Conservation (phyloP, 2,329 filamentous ascomycete genomes). For the Penicillium sp. region DNA sequence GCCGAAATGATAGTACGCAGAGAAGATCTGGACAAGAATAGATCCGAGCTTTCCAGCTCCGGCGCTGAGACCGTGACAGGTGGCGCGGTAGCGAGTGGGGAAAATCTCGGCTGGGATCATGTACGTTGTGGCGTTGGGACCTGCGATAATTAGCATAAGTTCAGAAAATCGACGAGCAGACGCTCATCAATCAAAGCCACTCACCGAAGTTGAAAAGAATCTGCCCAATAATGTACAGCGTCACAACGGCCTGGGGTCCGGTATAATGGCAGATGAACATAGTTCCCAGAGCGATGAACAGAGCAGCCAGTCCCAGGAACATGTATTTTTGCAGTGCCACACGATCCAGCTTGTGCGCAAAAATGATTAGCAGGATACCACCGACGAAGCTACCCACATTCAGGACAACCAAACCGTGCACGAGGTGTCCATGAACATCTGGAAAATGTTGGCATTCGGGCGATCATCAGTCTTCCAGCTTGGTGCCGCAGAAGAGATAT, state of each 20-base stretch:
- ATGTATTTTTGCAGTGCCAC: conserved; percentile 47
- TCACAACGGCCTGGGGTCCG: conserved; percentile 39
- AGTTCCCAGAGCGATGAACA: conserved; percentile 47
- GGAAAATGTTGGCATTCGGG: conserved; percentile 45
- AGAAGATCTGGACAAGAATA: conserved; percentile 45
- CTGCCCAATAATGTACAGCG: conserved; percentile 49
- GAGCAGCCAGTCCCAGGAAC: conserved; percentile 45
- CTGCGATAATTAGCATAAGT: conserved; percentile 18
- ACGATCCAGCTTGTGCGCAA: conserved; percentile 44
- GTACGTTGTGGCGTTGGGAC: conserved; percentile 45
- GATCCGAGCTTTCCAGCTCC: conserved; percentile 57
- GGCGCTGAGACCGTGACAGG: conserved; percentile 57
- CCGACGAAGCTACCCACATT: conserved; percentile 48
- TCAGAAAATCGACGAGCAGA: background rate
- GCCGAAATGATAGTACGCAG: conserved; percentile 43
- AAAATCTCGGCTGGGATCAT: conserved; percentile 60
- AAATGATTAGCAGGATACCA: conserved; percentile 42
- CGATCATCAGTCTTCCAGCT: conserved; percentile 40
- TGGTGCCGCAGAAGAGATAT: conserved; percentile 31
- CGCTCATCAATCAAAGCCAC: background rate
- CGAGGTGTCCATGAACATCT: conserved; percentile 42
- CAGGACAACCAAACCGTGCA: conserved; percentile 43
- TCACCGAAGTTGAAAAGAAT: conserved; percentile 53
- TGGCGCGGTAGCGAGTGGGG: conserved; percentile 57
- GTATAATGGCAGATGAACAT: conserved; percentile 45